These are phyloP conservation scores for Arthrinium phaeospermum DNA, from an alignment of 2,329 filamentous ascomycete genomes.

Conservation along the genomic window DNA sequence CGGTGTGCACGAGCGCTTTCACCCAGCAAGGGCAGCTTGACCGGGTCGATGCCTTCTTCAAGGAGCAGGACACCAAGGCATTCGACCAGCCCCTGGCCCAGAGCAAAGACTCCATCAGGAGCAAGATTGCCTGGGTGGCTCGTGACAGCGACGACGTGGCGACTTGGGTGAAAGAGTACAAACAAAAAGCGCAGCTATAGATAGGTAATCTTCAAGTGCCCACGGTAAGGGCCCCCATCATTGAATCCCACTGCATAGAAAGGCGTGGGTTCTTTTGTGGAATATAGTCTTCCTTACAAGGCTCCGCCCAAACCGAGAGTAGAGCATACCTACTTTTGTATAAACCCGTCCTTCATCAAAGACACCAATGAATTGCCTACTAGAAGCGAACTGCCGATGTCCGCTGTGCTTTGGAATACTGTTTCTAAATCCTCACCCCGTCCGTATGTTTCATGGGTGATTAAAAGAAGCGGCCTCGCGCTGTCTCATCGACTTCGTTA, in stretches of 20 bases:
- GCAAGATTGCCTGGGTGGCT: conserved; percentile 82
- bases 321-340: background rate
- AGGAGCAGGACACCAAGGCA: conserved; percentile 77
- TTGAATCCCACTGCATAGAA: background rate
- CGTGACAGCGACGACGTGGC: conserved; percentile 81
- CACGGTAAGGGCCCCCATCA: background rate
- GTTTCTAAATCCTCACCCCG: background rate
- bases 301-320: background rate
- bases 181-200: conserved; percentile 49
- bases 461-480: background rate
- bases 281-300: background rate
- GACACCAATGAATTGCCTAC: background rate
- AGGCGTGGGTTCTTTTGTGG: background rate
- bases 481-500: too few relatives aligned
- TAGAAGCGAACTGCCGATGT: background rate
- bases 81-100: conserved; percentile 92
- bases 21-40: conserved; percentile 76
- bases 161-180: conserved; percentile 64
- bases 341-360: background rate
- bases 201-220: background rate
- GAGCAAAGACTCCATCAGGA: conserved; percentile 81
- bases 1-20: conserved; percentile 82
- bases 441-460: background rate
- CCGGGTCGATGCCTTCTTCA: conserved; percentile 82
- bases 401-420: background rate